Evolutionary conservation across 306 rosid genomes (phyloP).

Genomic region (Prunus mongolica): DNA sequence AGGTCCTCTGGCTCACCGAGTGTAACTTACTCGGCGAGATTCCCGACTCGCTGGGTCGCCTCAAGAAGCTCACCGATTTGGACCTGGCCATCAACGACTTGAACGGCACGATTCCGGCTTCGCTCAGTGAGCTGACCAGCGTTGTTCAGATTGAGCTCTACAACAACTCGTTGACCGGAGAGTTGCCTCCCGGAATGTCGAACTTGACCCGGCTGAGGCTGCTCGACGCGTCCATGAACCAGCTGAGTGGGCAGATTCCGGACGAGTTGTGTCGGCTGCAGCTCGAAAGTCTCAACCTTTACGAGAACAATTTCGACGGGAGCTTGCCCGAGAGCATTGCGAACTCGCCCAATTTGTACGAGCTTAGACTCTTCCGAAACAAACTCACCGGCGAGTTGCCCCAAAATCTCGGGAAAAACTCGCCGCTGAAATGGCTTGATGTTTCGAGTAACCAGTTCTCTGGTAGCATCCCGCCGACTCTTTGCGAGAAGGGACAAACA

Average conservation of each 20-base stretch:
- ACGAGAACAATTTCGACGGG: constrained; percentile 67
- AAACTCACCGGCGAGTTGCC: constrained; percentile 61
- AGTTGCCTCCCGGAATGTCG: constrained; percentile 56
- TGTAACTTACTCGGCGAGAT: constrained; percentile 67
- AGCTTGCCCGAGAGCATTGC: constrained; percentile 61
- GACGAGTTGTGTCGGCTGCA: constrained; percentile 57
- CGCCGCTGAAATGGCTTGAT: constrained; percentile 65
- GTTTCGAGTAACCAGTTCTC: constrained; percentile 56
- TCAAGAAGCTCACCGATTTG: constrained; percentile 44
- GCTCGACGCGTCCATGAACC: constrained; percentile 75
- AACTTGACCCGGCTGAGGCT: constrained; percentile 61
- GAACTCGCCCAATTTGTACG: constrained; percentile 51
- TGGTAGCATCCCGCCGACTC: constrained; percentile 54
- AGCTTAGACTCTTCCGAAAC: constrained; percentile 60
- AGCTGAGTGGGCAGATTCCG: constrained; percentile 53
- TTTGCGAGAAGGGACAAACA: constrained; percentile 48
- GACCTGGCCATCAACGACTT: constrained; percentile 64
- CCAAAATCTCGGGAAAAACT: constrained; percentile 48
- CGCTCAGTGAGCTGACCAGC: constrained; percentile 40
- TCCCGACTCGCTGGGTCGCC: constrained; percentile 58
- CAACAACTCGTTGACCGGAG: constrained; percentile 70
- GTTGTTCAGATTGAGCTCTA: constrained; percentile 73
- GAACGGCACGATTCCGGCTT: constrained; percentile 53
- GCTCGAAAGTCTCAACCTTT: constrained; percentile 69
- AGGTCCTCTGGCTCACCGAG: constrained; percentile 60